A percentile compares a stretch with the other conserved stretches of the same genome.
Evolutionary conservation across 495 filamentous ascomycete species (phyloP).

Genomic region (Penicillium steckii): DNA sequence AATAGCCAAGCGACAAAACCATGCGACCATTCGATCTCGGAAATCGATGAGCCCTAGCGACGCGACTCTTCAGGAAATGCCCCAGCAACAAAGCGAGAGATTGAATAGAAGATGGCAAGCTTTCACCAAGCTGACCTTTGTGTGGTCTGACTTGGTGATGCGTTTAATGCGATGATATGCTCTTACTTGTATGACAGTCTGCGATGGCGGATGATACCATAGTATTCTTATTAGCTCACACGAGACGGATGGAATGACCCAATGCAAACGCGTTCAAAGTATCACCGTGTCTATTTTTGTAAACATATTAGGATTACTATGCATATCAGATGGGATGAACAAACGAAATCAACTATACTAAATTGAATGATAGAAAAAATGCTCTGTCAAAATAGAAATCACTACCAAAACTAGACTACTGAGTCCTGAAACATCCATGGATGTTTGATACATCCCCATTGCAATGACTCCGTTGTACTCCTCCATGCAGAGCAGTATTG

Average conservation of each 20-base stretch:
- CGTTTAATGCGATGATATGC: constrained; percentile 5
- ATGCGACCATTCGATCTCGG: constrained; percentile 5
- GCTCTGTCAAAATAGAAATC: too few relatives aligned
- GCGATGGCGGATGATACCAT: background rate
- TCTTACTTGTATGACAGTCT: background rate
- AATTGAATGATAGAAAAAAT: too few relatives aligned
- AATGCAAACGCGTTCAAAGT: background rate
- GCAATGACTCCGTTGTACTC: too few relatives aligned
- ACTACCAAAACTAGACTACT: too few relatives aligned
- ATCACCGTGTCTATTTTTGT: background rate
- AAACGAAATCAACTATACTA: too few relatives aligned
- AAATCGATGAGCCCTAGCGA: constrained; percentile 11
- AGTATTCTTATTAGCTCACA: background rate
- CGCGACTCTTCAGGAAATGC: background rate
- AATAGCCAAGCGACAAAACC: constrained; percentile 5
- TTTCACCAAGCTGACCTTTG: constrained; percentile 14
- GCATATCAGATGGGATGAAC: too few relatives aligned
- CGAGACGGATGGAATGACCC: background rate
- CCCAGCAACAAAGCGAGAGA: background rate
- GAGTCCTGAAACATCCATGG: too few relatives aligned
- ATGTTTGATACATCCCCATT: too few relatives aligned
- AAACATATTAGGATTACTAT: too few relatives aligned
- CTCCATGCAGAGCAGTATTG: too few relatives aligned
- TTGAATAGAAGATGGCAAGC: constrained; percentile 3
- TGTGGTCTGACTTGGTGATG: constrained; percentile 17